Percentiles rank a stretch among this genome's conserved stretches.
phyloP scores from a whole-genome alignment of 495 filamentous ascomycete genomes.

The Jackrogersella multiformis region DNA sequence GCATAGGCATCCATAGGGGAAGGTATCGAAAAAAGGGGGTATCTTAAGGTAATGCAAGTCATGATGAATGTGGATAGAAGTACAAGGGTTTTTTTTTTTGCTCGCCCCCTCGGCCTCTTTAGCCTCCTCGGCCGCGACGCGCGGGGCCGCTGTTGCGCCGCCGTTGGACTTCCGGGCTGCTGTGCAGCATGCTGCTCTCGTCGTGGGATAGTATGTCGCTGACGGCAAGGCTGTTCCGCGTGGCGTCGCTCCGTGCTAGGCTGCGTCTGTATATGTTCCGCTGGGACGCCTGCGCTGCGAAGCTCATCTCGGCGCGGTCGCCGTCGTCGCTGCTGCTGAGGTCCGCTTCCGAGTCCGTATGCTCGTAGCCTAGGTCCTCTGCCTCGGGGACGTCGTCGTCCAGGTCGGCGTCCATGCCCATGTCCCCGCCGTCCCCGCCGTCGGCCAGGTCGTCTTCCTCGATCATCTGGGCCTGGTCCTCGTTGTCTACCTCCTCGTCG shows the following conservation, averaged over 20 bases:
- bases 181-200: constrained; percentile 58
- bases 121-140: constrained; percentile 36
- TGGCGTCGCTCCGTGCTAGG: constrained; percentile 51
- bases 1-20: too few relatives aligned
- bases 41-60: constrained; percentile 32
- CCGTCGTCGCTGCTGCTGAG: constrained; percentile 60
- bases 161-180: constrained; percentile 54
- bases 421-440: constrained; percentile 49
- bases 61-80: constrained; percentile 14
- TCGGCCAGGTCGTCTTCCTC: constrained; percentile 62
- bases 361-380: constrained; percentile 68
- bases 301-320: constrained; percentile 47
- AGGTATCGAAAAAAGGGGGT: constrained; percentile 24
- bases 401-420: constrained; percentile 67
- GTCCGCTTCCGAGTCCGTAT: constrained; percentile 86
- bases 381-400: constrained; percentile 76
- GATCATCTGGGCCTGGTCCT: constrained; percentile 58
- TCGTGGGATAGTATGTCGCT: constrained; percentile 58
- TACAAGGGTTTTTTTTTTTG: not conserved
- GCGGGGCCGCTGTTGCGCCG: constrained; percentile 22
- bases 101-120: too few relatives aligned
- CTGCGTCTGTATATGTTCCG: constrained; percentile 37
- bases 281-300: constrained; percentile 35
- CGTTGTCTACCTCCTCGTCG: constrained; percentile 57
- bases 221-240: constrained; percentile 61